Evolutionary conservation across 192 early-diverging fungal species (phyloP), one percentile per base, ranked within the genome.

Genomic region (Coemansia sp.): DNA sequence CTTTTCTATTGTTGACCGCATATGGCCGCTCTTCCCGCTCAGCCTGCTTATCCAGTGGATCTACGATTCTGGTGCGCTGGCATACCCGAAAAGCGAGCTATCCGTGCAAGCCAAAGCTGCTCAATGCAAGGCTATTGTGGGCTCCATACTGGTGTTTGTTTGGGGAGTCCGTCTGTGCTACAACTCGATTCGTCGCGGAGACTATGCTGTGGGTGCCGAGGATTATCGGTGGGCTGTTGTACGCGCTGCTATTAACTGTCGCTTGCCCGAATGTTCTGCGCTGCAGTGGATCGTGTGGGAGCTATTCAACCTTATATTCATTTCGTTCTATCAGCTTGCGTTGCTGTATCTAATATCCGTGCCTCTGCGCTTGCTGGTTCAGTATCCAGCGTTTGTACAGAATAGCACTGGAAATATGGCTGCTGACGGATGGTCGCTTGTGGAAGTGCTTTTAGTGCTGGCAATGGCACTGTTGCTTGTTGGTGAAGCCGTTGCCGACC

Each of bases 121-220:
- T 6, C 46, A 48, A 14, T 41, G 48, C 16, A 70, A 84, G 30
- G 61, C 81, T 0, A 6, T 79, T 12, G 42, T 69, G 0, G 79
- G 81, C 6, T 43, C 72, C 16, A 9, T 63, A 11, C 55, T 90
- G 10, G 82, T 86, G 14, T 52, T 72, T 0, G 15, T 84, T 15
- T 96, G 94, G 94, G 85, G 86, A 6, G 6, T 68, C 1, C 82
- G 92, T 15, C 64, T 93, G 36, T 89, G 88, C 0, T 90, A 77
- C 63, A 94, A 93, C 72, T 91, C 90, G 57, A 66, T 74, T 16
- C 57, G 92, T 10, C 87, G 90, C 56, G 92, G 89, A 2, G 90
- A 90, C 5, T 94, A 89, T 65, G 61, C 67, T 6, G 52, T 66
- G 42, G 72, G 77, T 14, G 79, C 70, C 5, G 84, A 94, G 56